These are phyloP conservation scores for Aspergillus proliferans DNA, from an alignment of 2,329 filamentous ascomycete species.

Conservation along the genomic window DNA sequence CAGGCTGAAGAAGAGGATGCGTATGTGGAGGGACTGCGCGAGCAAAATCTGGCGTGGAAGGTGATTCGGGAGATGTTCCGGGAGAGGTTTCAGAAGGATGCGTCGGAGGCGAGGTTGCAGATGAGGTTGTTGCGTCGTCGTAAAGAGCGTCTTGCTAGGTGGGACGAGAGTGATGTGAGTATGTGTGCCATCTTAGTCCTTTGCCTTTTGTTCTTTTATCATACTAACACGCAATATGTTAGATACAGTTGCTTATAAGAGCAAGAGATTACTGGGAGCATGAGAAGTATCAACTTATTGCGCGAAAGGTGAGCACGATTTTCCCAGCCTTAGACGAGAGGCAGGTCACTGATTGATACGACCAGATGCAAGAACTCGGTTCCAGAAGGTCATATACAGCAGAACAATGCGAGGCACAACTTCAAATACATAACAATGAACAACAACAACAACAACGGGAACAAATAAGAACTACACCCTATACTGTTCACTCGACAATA, in stretches of 20 bases:
- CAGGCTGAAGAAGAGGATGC: conserved; percentile 35
- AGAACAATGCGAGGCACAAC: conserved; percentile 31
- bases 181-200: conserved; percentile 20
- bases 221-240: conserved; percentile 8
- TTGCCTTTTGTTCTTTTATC: not conserved
- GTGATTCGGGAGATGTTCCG: conserved; percentile 31
- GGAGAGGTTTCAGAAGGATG: conserved; percentile 32
- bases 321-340: not conserved
- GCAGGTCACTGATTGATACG: not conserved
- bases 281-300: conserved; percentile 34
- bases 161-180: conserved; percentile 42
- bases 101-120: conserved; percentile 35
- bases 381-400: conserved; percentile 27
- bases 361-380: conserved; percentile 30
- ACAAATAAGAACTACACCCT: conserved; percentile 11
- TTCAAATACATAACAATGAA: conserved; percentile 22
- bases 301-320: conserved; percentile 27
- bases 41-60: conserved; percentile 34
- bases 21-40: conserved; percentile 32
- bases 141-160: conserved; percentile 28
- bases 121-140: conserved; percentile 36
- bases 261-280: conserved; percentile 33
- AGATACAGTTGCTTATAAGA: conserved; percentile 32
- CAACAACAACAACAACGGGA: conserved; percentile 12
- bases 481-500: conserved; percentile 10